Conservation (phyloP, 495 filamentous ascomycete genomes). For the Aspergillus kassunensis region DNA sequence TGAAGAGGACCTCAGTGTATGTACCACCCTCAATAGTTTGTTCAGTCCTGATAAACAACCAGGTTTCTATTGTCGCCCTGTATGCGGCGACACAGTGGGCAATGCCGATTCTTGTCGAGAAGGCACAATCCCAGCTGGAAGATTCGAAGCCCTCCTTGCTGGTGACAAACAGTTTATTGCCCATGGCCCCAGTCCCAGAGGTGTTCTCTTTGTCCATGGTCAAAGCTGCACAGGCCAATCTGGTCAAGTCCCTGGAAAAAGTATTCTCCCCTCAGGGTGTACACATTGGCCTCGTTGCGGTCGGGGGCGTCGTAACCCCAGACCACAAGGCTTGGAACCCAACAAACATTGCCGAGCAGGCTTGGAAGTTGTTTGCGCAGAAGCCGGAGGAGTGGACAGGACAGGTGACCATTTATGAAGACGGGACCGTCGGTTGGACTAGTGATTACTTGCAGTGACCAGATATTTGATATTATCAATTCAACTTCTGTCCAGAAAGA, state of each 20-base stretch:
- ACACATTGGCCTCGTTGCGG: conserved; percentile 1
- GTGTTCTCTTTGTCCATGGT: conserved; percentile 2
- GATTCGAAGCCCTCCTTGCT: neutral
- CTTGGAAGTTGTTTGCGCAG: conserved; percentile 3
- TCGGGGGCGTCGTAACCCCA: neutral
- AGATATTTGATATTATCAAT: too few species aligned
- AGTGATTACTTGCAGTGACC: too few species aligned
- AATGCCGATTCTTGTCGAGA: neutral
- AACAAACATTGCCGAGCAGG: conserved; percentile 1
- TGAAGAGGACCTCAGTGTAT: conserved; percentile 1
- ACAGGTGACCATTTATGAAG: conserved; percentile 1
- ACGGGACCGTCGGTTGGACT: neutral
- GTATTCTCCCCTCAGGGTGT: neutral
- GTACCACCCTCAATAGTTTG: too few species aligned
- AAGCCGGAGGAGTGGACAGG: neutral
- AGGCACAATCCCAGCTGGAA: neutral
- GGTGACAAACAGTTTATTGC: conserved; percentile 4
- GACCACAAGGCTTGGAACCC: neutral
- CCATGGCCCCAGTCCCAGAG: neutral
- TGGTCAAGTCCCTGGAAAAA: conserved; percentile 2
- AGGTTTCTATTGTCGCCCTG: neutral
- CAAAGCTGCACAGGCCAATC: conserved; percentile 6
- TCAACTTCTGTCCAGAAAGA: neutral
- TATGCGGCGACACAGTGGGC: conserved; percentile 3
- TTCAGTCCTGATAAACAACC: too few species aligned